A percentile compares a stretch with the other conserved stretches of the same genome.
Evolutionary conservation across 345 rosid genomes (phyloP).

Genomic region (Carallia pectinifolia): DNA sequence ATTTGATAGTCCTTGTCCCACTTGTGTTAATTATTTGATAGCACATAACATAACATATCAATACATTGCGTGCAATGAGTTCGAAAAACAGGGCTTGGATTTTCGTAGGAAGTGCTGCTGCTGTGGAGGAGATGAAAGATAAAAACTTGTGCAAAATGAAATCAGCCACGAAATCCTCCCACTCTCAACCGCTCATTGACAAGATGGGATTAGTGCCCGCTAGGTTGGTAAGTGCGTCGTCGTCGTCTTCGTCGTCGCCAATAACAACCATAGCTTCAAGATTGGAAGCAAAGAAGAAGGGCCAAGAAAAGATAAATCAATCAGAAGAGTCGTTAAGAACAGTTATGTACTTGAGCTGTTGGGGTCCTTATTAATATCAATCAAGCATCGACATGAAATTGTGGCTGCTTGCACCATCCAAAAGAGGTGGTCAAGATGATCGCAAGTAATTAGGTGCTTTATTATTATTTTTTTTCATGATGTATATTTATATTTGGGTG

Average conservation of each 20-base stretch:
- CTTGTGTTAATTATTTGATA: neutral
- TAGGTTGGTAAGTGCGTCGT: neutral
- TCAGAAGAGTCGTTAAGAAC: slow-evolving; percentile 17
- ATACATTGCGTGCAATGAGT: slow-evolving; percentile 18
- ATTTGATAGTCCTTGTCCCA: neutral
- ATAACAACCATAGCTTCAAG: slow-evolving; percentile 16
- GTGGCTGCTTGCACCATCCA: too few relatives aligned
- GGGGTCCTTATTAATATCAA: slow-evolving; percentile 17
- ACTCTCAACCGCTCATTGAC: slow-evolving; percentile 7
- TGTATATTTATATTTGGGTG: too few relatives aligned
- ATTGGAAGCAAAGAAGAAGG: slow-evolving; percentile 5
- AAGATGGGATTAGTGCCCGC: slow-evolving; percentile 11
- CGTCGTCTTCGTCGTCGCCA: slow-evolving; percentile 9
- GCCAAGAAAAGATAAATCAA: slow-evolving; percentile 10
- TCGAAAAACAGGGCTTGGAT: slow-evolving; percentile 37
- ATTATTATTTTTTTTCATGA: too few relatives aligned
- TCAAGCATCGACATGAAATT: too few relatives aligned
- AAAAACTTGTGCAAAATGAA: slow-evolving; percentile 46
- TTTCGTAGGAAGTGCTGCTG: slow-evolving; percentile 35
- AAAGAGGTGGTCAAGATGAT: too few relatives aligned
- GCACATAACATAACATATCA: neutral
- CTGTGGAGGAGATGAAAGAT: slow-evolving; percentile 40
- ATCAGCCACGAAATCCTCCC: slow-evolving; percentile 12
- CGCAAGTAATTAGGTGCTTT: too few relatives aligned
- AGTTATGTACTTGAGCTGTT: slow-evolving; percentile 23